A percentile compares a stretch with the other conserved stretches of the same genome.
These are phyloP conservation scores for Scheffersomyces illinoinensis DNA, from an alignment of 1,139 yeast species.

Conservation along the genomic window DNA sequence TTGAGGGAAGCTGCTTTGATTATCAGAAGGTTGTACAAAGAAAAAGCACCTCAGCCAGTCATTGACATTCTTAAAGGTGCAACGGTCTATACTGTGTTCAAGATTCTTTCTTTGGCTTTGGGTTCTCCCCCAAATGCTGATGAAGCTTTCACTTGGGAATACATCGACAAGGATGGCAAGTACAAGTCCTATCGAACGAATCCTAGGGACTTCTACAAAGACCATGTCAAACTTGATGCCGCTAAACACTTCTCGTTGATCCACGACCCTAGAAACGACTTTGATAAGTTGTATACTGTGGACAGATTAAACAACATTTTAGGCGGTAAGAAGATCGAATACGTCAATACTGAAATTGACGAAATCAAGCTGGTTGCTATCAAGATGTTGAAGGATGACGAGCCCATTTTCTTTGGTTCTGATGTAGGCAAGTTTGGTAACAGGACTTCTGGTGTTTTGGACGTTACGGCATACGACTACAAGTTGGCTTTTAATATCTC, in stretches of 20 bases:
- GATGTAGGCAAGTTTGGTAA: conserved; percentile 78
- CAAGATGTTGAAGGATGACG: conserved; percentile 64
- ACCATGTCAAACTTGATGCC: conserved; percentile 54
- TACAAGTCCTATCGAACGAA: conserved; percentile 54
- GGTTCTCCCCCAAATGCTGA: conserved; percentile 78
- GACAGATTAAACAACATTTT: conserved; percentile 72
- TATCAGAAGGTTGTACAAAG: conserved; percentile 49
- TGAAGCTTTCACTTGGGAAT: conserved; percentile 72
- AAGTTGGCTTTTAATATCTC: conserved; percentile 60
- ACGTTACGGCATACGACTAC: conserved; percentile 66
- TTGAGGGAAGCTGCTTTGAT: conserved; percentile 74
- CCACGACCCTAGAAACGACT: conserved; percentile 78
- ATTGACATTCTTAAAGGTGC: conserved; percentile 35
- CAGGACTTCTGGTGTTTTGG: conserved; percentile 65
- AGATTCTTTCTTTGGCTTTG: conserved; percentile 61
- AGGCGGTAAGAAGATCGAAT: conserved; percentile 66
- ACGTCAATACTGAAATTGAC: conserved; percentile 65
- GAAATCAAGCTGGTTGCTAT: conserved; percentile 61
- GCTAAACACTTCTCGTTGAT: conserved; percentile 62
- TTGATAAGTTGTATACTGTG: conserved; percentile 61
- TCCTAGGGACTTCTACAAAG: conserved; percentile 62
- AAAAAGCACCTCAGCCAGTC: conserved; percentile 23
- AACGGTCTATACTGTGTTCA: conserved; percentile 63
- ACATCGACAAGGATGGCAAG: conserved; percentile 68
- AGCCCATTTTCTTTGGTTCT: conserved; percentile 82